Percentiles rank a stretch among this genome's conserved stretches.
phyloP scores from a whole-genome alignment of 2,329 filamentous ascomycete species.

The Beauveria scarabaeidicola region DNA sequence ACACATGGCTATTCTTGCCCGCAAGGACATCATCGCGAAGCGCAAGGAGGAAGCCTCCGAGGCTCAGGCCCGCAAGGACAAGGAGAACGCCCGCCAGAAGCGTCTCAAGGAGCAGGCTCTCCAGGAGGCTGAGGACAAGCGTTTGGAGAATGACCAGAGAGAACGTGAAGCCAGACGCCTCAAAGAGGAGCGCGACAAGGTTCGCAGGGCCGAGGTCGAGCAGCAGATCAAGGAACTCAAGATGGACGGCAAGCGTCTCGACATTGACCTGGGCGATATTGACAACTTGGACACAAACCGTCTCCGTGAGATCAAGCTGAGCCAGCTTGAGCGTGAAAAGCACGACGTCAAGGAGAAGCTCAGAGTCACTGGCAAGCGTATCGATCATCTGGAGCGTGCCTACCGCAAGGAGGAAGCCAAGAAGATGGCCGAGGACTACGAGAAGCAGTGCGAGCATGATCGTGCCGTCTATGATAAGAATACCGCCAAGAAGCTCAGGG shows the following conservation, averaged over 20 bases:
- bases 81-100: slow-evolving; percentile 85
- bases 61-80: slow-evolving; percentile 77
- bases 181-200: slow-evolving; percentile 79
- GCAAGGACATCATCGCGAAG: slow-evolving; percentile 88
- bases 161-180: slow-evolving; percentile 82
- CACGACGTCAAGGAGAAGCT: slow-evolving; percentile 88
- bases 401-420: slow-evolving; percentile 94
- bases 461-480: slow-evolving; percentile 69
- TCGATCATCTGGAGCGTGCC: slow-evolving; percentile 94
- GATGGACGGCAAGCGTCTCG: slow-evolving; percentile 66
- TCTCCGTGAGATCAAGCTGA: slow-evolving; percentile 89
- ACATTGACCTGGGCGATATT: slow-evolving; percentile 72
- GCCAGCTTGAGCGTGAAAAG: slow-evolving; percentile 96
- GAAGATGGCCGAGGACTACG: slow-evolving; percentile 81
- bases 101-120: slow-evolving; percentile 78
- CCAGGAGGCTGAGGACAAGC: slow-evolving; percentile 80
- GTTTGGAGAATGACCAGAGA: slow-evolving; percentile 84
- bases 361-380: slow-evolving; percentile 84
- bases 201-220: slow-evolving; percentile 88
- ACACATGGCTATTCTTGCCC: slow-evolving; percentile 73
- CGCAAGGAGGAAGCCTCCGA: slow-evolving; percentile 95
- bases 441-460: slow-evolving; percentile 71
- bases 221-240: slow-evolving; percentile 88
- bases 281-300: slow-evolving; percentile 82
- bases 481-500: slow-evolving; percentile 69